phyloP scores from a whole-genome alignment of 306 rosid species.

The Lotus japonicus region DNA sequence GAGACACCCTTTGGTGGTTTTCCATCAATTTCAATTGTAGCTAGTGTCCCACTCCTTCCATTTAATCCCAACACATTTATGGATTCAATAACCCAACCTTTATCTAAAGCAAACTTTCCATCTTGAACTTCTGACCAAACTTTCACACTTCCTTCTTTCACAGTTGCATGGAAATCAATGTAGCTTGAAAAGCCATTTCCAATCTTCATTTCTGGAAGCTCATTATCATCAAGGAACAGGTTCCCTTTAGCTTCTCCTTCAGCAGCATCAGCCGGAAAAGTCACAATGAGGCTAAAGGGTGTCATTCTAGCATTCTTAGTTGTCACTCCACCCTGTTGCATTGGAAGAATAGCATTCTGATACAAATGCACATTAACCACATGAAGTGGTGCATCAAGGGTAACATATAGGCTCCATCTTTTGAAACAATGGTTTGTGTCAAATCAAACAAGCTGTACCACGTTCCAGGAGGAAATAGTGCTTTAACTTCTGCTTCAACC shows the following conservation, averaged over 20 bases:
- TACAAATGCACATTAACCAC: constrained; percentile 81
- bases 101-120: constrained; percentile 64
- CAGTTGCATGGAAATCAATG: constrained; percentile 54
- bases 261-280: constrained; percentile 56
- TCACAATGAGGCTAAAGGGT: constrained; percentile 59
- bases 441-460: constrained; percentile 79
- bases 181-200: constrained; percentile 67
- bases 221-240: constrained; percentile 76
- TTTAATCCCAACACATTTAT: constrained; percentile 65
- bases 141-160: constrained; percentile 49
- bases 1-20: constrained; percentile 10
- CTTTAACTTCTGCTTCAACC: constrained; percentile 59
- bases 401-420: constrained; percentile 48
- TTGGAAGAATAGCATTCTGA: constrained; percentile 70
- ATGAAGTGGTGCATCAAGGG: constrained; percentile 77
- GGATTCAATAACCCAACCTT: constrained; percentile 63
- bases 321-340: constrained; percentile 78
- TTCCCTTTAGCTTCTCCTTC: constrained; percentile 70
- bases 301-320: constrained; percentile 80
- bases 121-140: constrained; percentile 81
- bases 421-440: constrained; percentile 41
- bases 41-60: constrained; percentile 36
- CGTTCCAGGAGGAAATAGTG: constrained; percentile 77
- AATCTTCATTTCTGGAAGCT: constrained; percentile 63
- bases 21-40: constrained; percentile 46